phyloP scores from a whole-genome alignment of 2,329 filamentous ascomycete genomes.

The Zasmidium angulare region DNA sequence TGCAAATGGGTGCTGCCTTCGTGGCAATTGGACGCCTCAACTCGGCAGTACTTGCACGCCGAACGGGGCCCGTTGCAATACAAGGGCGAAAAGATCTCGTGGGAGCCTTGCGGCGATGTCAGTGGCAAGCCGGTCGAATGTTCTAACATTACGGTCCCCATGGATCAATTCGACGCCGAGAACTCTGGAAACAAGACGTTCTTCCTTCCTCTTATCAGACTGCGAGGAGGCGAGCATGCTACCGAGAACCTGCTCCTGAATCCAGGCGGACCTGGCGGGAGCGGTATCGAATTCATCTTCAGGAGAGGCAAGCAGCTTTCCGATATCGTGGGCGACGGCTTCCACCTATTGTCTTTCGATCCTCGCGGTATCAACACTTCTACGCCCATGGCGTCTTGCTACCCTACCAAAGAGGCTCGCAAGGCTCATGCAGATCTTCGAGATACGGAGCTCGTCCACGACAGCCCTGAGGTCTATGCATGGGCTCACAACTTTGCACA shows the following conservation, averaged over 20 bases:
- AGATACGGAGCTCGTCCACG: constrained; percentile 19
- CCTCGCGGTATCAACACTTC: constrained; percentile 24
- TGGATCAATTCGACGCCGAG: constrained; percentile 25
- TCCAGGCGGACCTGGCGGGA: constrained; percentile 23
- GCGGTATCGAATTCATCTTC: constrained; percentile 23
- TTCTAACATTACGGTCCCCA: constrained; percentile 20
- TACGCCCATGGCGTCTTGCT: constrained; percentile 19
- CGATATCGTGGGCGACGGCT: constrained; percentile 24
- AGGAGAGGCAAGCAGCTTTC: constrained; percentile 21
- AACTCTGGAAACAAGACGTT: constrained; percentile 24
- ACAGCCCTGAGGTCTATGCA: constrained; percentile 22
- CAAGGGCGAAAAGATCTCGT: constrained; percentile 22
- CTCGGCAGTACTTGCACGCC: no score
- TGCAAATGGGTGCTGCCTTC: no score
- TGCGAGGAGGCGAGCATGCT: constrained; percentile 18
- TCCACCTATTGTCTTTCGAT: constrained; percentile 25
- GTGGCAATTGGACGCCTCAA: no score
- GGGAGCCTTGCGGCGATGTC: constrained; percentile 21
- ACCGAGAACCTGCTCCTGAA: constrained; percentile 18
- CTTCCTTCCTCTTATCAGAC: constrained; percentile 19
- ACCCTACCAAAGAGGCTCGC: constrained; percentile 15
- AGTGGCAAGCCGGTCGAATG: constrained; percentile 19
- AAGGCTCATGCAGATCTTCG: constrained; percentile 10
- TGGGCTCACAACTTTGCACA: constrained; percentile 22
- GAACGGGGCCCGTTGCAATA: constrained; percentile 4